These are phyloP conservation scores for Allium cepa DNA, from an alignment of 106 monocot genomes.

Conservation along the genomic window DNA sequence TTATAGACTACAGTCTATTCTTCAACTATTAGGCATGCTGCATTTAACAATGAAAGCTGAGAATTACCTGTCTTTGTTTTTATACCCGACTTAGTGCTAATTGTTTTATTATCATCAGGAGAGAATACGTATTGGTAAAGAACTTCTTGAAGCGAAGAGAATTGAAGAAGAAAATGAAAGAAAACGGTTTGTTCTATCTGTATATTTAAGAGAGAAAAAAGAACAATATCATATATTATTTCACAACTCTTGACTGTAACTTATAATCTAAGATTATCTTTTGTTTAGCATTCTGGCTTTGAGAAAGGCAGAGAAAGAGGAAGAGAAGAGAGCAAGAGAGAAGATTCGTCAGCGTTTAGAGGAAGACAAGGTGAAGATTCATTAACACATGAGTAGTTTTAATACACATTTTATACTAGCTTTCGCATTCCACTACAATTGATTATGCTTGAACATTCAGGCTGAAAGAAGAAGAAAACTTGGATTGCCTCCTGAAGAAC, in stretches of 20 bases:
- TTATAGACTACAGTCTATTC: too few relatives aligned
- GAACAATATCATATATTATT: constrained; percentile 62
- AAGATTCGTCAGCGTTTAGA: constrained; percentile 81
- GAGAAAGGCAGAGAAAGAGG: constrained; percentile 87
- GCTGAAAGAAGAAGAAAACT: constrained; percentile 89
- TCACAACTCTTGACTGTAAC: background rate
- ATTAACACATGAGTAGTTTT: background rate
- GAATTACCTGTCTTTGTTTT: too few relatives aligned
- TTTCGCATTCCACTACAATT: background rate
- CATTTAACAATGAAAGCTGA: too few relatives aligned
- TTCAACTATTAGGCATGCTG: too few relatives aligned
- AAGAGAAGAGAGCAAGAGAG: constrained; percentile 97
- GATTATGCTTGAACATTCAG: constrained; percentile 16
- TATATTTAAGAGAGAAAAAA: constrained; percentile 73
- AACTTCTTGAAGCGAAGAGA: constrained; percentile 86
- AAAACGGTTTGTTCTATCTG: constrained; percentile 47
- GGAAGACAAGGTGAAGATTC: constrained; percentile 77
- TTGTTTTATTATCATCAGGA: constrained; percentile 37
- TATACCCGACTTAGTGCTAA: background rate
- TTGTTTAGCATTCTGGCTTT: constrained; percentile 58
- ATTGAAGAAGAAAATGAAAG: constrained; percentile 97
- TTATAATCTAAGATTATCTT: constrained; percentile 1
- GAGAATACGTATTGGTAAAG: constrained; percentile 90
- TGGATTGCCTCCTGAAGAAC: constrained; percentile 86
- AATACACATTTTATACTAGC: background rate